Conservation (phyloP, 1,284 basidiomycete genomes). For the Cutaneotrichosporon cyanovorans region DNA sequence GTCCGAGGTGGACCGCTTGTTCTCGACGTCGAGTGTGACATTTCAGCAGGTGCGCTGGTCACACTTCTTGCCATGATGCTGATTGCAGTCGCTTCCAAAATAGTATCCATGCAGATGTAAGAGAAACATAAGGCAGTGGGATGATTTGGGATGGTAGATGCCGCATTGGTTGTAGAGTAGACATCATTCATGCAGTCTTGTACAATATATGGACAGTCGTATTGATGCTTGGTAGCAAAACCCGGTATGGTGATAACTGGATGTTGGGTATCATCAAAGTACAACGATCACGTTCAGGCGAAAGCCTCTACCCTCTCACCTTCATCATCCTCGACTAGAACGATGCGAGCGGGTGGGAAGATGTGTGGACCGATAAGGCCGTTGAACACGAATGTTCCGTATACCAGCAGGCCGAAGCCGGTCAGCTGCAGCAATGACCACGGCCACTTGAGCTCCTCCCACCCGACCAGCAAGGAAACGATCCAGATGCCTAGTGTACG, state of each 20-base stretch:
- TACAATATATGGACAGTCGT: not conserved
- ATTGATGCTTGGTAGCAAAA: not conserved
- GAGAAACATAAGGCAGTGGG: too few relatives aligned
- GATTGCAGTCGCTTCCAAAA: not conserved
- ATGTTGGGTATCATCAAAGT: too few relatives aligned
- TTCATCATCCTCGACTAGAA: conserved; percentile 27
- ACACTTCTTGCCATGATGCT: not conserved
- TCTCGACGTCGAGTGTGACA: conserved; percentile 44
- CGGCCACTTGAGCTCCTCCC: conserved; percentile 81
- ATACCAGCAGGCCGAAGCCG: conserved; percentile 84
- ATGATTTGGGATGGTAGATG: not conserved
- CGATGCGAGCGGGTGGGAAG: conserved; percentile 30
- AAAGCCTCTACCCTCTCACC: too few relatives aligned
- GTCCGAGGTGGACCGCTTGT: conserved; percentile 45
- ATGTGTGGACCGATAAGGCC: conserved; percentile 63
- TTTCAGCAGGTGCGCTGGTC: conserved; percentile 39
- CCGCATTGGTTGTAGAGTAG: not conserved
- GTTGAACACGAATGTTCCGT: conserved; percentile 56
- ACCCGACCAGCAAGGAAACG: conserved; percentile 76
- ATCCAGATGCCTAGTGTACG: conserved; percentile 76
- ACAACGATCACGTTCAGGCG: too few relatives aligned
- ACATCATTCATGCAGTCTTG: conserved; percentile 1
- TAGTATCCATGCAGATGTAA: too few relatives aligned
- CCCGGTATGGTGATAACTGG: too few relatives aligned
- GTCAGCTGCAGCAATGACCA: conserved; percentile 76